Percentiles rank a stretch among this genome's conserved stretches.
Conservation (phyloP, 345 rosid genomes). For the Noccaea caerulescens region DNA sequence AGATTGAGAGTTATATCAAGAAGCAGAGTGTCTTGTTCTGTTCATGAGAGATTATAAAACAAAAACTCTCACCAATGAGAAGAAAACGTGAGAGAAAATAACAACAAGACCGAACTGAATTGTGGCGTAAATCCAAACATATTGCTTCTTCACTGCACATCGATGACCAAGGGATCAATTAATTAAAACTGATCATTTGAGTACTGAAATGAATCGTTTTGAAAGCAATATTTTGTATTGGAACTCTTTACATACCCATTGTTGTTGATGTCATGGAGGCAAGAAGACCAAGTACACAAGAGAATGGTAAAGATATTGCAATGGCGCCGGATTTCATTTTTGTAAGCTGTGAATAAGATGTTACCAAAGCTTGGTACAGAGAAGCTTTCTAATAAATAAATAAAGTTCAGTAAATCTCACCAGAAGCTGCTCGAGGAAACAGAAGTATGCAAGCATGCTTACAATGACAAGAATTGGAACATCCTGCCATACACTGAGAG, state of each 20-base stretch:
- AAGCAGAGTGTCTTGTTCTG: conserved; percentile 23
- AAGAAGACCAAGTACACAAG: conserved; percentile 85
- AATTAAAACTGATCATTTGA: conserved; percentile 9
- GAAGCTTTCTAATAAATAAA: conserved; percentile 7
- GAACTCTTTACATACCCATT: conserved; percentile 60
- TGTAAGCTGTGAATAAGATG: conserved; percentile 51
- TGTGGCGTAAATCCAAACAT: conserved; percentile 76
- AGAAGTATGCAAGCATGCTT: conserved; percentile 98
- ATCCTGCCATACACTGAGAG: conserved; percentile 93
- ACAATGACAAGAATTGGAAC: conserved; percentile 86
- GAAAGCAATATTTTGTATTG: neutral
- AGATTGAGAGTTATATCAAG: neutral
- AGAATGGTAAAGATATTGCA: conserved; percentile 92
- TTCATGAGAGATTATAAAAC: neutral
- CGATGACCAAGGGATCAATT: conserved; percentile 17
- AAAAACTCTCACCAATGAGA: conserved; percentile 59
- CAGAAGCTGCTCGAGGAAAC: conserved; percentile 97
- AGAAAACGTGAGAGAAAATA: conserved; percentile 74
- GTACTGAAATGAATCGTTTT: neutral
- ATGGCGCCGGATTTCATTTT: conserved; percentile 87
- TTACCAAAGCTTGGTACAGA: conserved; percentile 26
- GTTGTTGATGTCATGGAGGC: conserved; percentile 96
- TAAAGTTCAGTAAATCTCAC: conserved; percentile 48
- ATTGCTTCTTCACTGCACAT: conserved; percentile 61
- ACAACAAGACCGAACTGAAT: conserved; percentile 77